Base-by-base conservation (phyloP, 129 eudicot genomes). In the Lonicera japonica region DNA sequence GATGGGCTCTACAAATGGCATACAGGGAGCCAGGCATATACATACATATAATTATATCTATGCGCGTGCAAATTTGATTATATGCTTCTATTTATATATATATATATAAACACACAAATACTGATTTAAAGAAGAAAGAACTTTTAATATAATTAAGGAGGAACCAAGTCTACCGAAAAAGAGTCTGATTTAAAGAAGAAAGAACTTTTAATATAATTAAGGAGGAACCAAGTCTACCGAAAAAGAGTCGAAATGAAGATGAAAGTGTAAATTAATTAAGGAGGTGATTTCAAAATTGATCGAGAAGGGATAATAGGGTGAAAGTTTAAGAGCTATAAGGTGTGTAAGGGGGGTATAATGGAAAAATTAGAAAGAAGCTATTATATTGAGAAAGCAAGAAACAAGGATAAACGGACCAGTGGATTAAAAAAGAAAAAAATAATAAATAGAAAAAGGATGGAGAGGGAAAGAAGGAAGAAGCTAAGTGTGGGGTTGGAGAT, bases 1-100 rank as follows among this genome's bases (percentile, higher is more conserved):
- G 77, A 63, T 77, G 88, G 65, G 67, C 85, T 86, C 76, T 55
- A 81, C 77, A 71, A 67, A 86, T 89, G 97, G 97, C 97, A 75
- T 89, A 89, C 80, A 79, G 73, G 97, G 97, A 89, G 95, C 86
- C 97, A 86, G 81, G 97, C 95, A 89, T 85, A 80, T 73, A 61
- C 34, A 20, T 29, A 52, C 23, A 67, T 23, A 11, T 52, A n/a
- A 11, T 2, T 11, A 11, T 2, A 24, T 12, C 3, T n/a, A 20
- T 34, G 17, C 11, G 52, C 2, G 5, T 19, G 15, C 4, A 39
- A 13, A 12, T 25, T 21, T 53, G 25, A 54, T 54, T n/a, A 5
- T 11, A 21, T 12, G 23, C 29, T n/a, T n/a, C n/a, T n/a, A n/a
- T n/a, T n/a, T n/a, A n/a, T n/a, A 54, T 21, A 54, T 19, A 54